Percentiles rank a stretch among this genome's conserved stretches.
Conservation (phyloP, 2,329 filamentous ascomycete species). For the Lasiodiplodia sp. region DNA sequence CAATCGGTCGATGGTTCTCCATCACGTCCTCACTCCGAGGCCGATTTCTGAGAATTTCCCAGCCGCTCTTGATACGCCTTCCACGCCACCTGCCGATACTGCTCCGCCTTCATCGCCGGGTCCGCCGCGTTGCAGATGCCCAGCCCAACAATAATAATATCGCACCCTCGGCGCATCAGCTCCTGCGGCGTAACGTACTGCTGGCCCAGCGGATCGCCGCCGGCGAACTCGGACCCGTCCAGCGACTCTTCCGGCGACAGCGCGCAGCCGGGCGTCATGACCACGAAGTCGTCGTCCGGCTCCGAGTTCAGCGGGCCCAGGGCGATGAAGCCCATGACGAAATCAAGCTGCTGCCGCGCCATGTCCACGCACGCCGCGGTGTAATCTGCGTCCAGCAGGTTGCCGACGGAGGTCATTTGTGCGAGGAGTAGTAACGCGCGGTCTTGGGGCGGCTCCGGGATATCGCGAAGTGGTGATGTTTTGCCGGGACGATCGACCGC, state of each 20-base stretch:
- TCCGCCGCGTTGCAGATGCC: background rate
- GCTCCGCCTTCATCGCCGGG: background rate
- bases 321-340: conserved; percentile 14
- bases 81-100: background rate
- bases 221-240: background rate
- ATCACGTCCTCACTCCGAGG: too few relatives aligned
- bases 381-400: conserved; percentile 1
- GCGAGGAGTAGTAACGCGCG: background rate
- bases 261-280: conserved; percentile 4
- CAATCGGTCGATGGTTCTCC: too few relatives aligned
- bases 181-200: background rate
- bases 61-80: background rate
- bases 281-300: background rate
- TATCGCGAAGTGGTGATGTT: too few relatives aligned
- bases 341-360: background rate
- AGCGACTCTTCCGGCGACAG: background rate
- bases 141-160: background rate
- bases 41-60: too few relatives aligned
- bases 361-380: background rate
- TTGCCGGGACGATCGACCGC: too few relatives aligned
- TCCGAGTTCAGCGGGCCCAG: background rate
- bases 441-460: too few relatives aligned
- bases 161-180: background rate
- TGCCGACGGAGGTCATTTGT: background rate
- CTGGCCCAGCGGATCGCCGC: background rate